Evolutionary conservation across 164 flowering plant species (phyloP), one percentile per base, ranked within the genome.

Genomic region (Dillenia turbinata): DNA sequence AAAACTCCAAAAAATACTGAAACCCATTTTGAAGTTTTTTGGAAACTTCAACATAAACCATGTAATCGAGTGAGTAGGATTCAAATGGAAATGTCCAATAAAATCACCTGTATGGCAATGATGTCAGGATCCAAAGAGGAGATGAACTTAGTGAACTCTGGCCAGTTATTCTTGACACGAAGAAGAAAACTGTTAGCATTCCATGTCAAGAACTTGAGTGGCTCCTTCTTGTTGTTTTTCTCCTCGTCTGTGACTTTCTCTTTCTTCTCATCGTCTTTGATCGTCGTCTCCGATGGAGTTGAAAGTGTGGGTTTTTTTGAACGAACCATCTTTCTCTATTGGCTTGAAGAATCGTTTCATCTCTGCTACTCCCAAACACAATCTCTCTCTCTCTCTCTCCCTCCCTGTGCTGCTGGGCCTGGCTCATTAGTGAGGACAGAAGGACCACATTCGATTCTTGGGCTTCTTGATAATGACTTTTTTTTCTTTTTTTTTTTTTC

Each of bases 331-430:
- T 57, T 91, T 94, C 77, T 81, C 79, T 16, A 89, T 62, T 46
- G 99, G 89, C 68, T 92, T 71, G 76, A 95, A 95, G 73, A 89
- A 95, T 44, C 97, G 82, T 57, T 91, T 94, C 97, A 94, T 90
- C 53, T 54, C 26, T 63, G 59, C 26, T 43, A 43, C 44, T 50
- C 55, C 7, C 40, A 33, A 6, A 33, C 40, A 5, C 40, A 33
- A 6, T 26, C 40, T 26, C 40, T 26, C 40, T 26, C 40, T 33
- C 6, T 33, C 40, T 5, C 40, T 5, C 40, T n/a, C n/a, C n/a
- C n/a, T n/a, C n/a, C n/a, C n/a, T n/a, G n/a, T n/a, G 7, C 40
- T 33, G 40, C 7, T 19, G 7, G 7, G 40, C 0, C 40, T 4
- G 40, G 5, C 5, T 26, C 2, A 26, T 26, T 26, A 26, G 40